A percentile compares a stretch with the other conserved stretches of the same genome.
These are phyloP conservation scores for Cryptosporidium ryanae DNA, from an alignment of 169 alveolate genomes.

Conservation along the genomic window DNA sequence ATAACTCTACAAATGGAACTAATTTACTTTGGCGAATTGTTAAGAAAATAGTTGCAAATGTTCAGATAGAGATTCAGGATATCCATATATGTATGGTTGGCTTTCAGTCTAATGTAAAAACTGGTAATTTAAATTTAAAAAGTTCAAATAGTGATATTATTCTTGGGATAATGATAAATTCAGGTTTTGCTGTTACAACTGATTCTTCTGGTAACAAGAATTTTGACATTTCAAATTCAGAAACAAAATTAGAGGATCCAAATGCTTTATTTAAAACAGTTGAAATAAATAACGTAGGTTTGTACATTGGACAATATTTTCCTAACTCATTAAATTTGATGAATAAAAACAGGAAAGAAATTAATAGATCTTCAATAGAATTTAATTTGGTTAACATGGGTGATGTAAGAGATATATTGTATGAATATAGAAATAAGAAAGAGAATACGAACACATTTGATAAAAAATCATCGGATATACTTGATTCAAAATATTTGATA, in stretches of 20 bases:
- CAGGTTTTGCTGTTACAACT: slow-evolving; percentile 45
- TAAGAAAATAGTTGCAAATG: slow-evolving; percentile 65
- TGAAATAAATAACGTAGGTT: slow-evolving; percentile 55
- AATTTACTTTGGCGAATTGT: slow-evolving; percentile 68
- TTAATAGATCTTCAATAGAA: background rate
- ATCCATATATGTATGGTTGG: slow-evolving; percentile 71
- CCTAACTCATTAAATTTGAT: slow-evolving; percentile 24
- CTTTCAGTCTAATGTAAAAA: slow-evolving; percentile 46
- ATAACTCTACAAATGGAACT: slow-evolving; percentile 37
- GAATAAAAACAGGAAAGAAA: background rate
- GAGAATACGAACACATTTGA: background rate
- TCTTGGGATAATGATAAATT: slow-evolving; percentile 63
- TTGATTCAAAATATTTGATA: slow-evolving; percentile 31
- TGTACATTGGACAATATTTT: slow-evolving; percentile 69
- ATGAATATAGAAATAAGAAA: background rate
- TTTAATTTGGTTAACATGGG: slow-evolving; percentile 21
- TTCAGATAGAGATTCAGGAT: slow-evolving; percentile 62
- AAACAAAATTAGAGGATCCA: slow-evolving; percentile 27
- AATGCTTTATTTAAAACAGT: slow-evolving; percentile 48
- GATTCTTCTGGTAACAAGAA: slow-evolving; percentile 54
- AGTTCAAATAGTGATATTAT: slow-evolving; percentile 60
- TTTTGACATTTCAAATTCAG: background rate
- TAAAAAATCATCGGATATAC: background rate
- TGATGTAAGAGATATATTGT: slow-evolving; percentile 13
- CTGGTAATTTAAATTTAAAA: background rate